Evolutionary conservation across 129 eudicot species (phyloP), one percentile per base, ranked within the genome.

Genomic region (Rutidosis leptorrhynchoides): DNA sequence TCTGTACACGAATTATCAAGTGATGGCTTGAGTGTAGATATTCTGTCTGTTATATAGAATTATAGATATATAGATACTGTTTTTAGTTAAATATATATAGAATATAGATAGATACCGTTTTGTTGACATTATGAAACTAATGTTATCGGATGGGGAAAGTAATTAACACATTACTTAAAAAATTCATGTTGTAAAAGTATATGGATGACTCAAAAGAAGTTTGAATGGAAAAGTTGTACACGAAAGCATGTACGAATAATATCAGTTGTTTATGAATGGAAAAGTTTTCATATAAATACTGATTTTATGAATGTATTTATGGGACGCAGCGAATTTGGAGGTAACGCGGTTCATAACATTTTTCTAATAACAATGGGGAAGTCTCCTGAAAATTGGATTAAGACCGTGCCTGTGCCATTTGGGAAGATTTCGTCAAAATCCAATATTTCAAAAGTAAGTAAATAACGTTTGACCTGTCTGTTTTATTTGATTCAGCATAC

Each of bases 341-440:
- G 69, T 45, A 37, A 32, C 63, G 46, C 40, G 35, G 35, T 20
- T 71, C 59, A 30, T 74, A 58, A 45, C 24, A 27, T 45, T 27
- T 46, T 61, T 58, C 68, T 26, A 12, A 52, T 45, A 46, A 64
- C 80, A 28, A 89, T 89, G 96, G 90, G 96, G 72, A 89, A 83
- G 74, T 90, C 97, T 74, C 91, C 97, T 15, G 97, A 81, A 83
- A 90, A 84, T 75, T 90, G 97, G 97, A 80, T 86, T 73, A 90
- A 90, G 77, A 78, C 90, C 46, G 82, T 90, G 60, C 86, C 82
- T 75, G n/a, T n/a, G n/a, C n/a, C n/a, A n/a, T 84, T 84, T 29
- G 91, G 97, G 75, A 90, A 86, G 83, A 90, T 84, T 68, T 72
- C 87, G 28, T 83, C 97, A 19, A 86, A 82, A 69, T 82, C 97